Conservation (phyloP, 768 basidiomycete species). For the Phaffia tasmanica region DNA sequence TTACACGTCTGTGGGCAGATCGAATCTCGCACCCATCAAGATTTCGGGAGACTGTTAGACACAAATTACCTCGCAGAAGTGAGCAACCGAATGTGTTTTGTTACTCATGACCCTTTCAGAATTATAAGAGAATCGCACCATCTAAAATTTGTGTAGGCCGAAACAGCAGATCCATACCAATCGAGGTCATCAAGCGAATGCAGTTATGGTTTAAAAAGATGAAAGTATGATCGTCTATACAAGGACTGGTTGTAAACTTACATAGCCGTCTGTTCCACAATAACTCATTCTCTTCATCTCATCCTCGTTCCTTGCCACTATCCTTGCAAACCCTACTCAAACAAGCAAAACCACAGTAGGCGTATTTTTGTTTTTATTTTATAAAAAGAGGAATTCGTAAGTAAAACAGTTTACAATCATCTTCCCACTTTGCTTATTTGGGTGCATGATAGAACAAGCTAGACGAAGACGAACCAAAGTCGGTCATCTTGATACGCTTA, state of each 20-base stretch:
- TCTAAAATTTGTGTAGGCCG: slow-evolving; percentile 37
- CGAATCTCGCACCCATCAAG: slow-evolving; percentile 77
- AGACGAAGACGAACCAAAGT: slow-evolving; percentile 80
- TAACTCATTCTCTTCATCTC: slow-evolving; percentile 47
- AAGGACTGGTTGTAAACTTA: slow-evolving; percentile 23
- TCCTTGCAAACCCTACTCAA: slow-evolving; percentile 35
- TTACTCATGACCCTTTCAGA: too few relatives aligned
- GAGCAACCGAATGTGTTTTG: too few relatives aligned
- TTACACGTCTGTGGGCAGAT: slow-evolving; percentile 87
- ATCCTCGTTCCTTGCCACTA: slow-evolving; percentile 81
- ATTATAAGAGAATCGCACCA: neutral
- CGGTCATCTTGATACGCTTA: slow-evolving; percentile 91
- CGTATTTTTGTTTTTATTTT: neutral
- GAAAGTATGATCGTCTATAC: too few relatives aligned
- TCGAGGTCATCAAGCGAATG: slow-evolving; percentile 41
- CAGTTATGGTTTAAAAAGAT: neutral
- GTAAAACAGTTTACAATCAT: neutral
- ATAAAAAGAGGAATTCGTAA: neutral
- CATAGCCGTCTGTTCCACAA: slow-evolving; percentile 39
- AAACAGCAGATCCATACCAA: slow-evolving; percentile 79
- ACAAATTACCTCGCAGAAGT: neutral
- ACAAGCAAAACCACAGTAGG: neutral
- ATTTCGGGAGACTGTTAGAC: slow-evolving; percentile 69
- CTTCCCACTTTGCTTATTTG: too few relatives aligned
- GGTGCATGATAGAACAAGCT: too few relatives aligned